Evolutionary conservation across 371 early-diverging fungal species (phyloP), one percentile per base, ranked within the genome.

Genomic region (Syncephalastrum sp.): DNA sequence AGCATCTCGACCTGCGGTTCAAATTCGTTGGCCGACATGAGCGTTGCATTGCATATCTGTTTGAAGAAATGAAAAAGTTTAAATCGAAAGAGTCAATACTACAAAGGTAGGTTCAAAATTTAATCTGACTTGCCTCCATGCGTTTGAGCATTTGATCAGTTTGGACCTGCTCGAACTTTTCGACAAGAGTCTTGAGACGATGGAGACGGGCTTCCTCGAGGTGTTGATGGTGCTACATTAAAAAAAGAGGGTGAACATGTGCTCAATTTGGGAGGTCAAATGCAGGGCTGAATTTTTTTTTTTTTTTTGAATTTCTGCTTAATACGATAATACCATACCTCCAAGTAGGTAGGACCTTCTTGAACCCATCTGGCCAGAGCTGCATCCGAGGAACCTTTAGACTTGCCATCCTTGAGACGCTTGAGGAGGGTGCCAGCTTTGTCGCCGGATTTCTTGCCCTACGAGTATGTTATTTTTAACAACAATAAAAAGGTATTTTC

Each of bases 291-390:
- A 12, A 29, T 6, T 33, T 8, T 33, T 33, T 33, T 10, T 33
- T 33, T 33, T 10, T 33, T 33, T 33, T 12, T 5, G 38, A 33
- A 5, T 25, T 24, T 13, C 17, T 16, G 13, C 21, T 15, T 27
- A 15, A 5, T 33, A 1, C 6, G 10, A 33, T 12, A 33, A 12
- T 33, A 33, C 4, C 13, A 17, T 72, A 74, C 78, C 68, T 72
- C 62, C n/a, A 79, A 56, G 29, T 67, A 43, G 15, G 59, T 53
- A 42, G 75, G 73, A 12, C 74, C 79, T 27, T 75, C 70, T 33
- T 64, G 50, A 13, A 56, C 49, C 79, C 79, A 79, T 46, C 16
- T 55, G 7, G 59, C 17, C 19, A 54, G 33, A 5, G 53, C 50
- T 24, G 46, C 50, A 42, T 68, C 64, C 25, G 48, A 15, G 5